Base-by-base conservation (phyloP, 192 early-diverging fungal genomes). In the Coemansia sp. region DNA sequence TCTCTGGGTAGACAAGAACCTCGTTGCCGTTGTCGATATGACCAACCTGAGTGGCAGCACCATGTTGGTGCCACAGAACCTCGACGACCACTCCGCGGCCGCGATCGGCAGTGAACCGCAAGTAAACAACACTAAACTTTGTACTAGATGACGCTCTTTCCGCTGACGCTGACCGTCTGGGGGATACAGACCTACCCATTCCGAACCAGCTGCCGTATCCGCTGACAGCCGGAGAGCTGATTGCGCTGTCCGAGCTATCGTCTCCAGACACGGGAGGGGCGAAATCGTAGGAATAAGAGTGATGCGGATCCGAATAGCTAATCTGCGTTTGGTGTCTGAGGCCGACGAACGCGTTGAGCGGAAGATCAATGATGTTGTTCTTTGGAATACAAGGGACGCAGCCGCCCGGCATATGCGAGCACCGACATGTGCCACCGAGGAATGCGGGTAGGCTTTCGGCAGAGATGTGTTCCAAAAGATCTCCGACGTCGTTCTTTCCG, bases 361-460 rank as follows among this genome's bases (percentile, higher is more conserved):
- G 78, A 40, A 81, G 68, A 23, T 81, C 69, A 2, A 62, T 57
- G 27, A 64, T 68, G 56, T 81, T 81, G 55, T 31, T 29, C 65
- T 71, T 58, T 3, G 78, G 56, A 17, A 61, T 38, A 55, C 78
- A 71, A 20, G 78, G 78, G 31, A 73, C 68, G 40, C 84, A 89
- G 44, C 87, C 87, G 50, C 89, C 91, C 14, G 85, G 81, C 82
- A 91, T 87, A 61, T 91, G 89, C 37, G 79, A 79, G 67, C 89
- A 92, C 15, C 77, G 83, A 38, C 91, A 92, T 11, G 67, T 60
- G 28, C 91, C 91, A 25, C 91, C 91, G 22, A 92, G 64, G 31
- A 89, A 89, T 19, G 70, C 50, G 13, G 91, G 91, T 20, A 92
- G 62, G 41, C 86, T 91, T 47, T 89, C 84, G 4, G 83, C 74